Base-by-base conservation (phyloP, 257 asterid species). In the Vinca minor region DNA sequence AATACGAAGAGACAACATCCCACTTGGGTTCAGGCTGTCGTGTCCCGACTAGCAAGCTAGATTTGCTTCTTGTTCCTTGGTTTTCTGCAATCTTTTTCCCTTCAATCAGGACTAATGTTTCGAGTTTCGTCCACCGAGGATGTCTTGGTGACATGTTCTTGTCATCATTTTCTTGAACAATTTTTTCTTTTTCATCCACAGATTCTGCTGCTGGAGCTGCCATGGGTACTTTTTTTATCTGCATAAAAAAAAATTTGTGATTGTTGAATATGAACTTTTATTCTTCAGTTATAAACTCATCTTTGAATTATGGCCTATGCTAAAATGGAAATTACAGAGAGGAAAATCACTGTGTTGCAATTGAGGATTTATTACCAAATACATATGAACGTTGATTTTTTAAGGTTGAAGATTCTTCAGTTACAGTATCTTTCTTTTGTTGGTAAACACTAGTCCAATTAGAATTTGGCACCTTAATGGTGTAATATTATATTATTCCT, bases 71-170 rank as follows among this genome's bases (percentile, higher is more conserved):
- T 46, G 69, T 47, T 64, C 81, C 85, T 56, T 82, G 75, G 26
- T 71, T 79, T 74, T 88, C 95, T 4, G 86, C 88, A 45, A 76
- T 53, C 74, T 69, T 80, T 46, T 89, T 87, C 8, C 85, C 95
- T 73, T 85, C 82, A 69, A 87, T 79, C 29, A 89, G 87, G 47
- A 87, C 76, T 39, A 89, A 65, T 0, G 90, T 89, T 75, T 87
- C 96, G 34, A 76, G 78, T 45, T 83, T 74, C 0, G 85, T 89
- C 96, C 96, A 89, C 31, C 96, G 77, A 18, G 96, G 95, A 68
- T 78, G 95, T 56, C 91, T 75, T 25, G 80, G 74, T 21, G 83
- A 54, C 69, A 69, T 85, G 56, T 49, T 70, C 64, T 26, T 73
- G 11, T 76, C 82, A 13, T 84, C 79, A 0, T 34, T 46, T 53